Conservation (phyloP, 305 asterid genomes). For the Fraxinus greggii region DNA sequence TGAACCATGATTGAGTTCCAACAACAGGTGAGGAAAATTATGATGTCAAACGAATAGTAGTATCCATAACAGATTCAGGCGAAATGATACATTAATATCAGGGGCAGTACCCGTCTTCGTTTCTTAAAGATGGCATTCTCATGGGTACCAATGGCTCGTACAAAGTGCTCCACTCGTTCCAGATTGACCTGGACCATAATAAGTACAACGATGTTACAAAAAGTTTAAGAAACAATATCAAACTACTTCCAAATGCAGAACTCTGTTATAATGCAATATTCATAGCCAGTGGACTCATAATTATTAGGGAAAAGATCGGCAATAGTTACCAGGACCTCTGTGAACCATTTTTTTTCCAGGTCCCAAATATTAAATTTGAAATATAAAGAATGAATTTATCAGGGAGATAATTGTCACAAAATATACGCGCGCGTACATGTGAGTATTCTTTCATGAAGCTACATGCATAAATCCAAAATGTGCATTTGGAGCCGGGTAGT, state of each 20-base stretch:
- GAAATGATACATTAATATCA: conserved; percentile 2
- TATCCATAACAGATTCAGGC: conserved; percentile 10
- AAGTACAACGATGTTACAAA: background rate
- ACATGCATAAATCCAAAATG: background rate
- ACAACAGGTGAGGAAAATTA: conserved; percentile 18
- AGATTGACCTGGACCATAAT: conserved; percentile 46
- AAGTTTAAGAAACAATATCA: background rate
- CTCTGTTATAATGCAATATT: conserved; percentile 1
- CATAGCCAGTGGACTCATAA: conserved; percentile 9
- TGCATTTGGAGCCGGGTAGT: background rate
- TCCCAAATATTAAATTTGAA: background rate
- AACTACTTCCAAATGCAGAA: background rate
- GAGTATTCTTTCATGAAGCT: background rate
- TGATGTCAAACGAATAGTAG: background rate
- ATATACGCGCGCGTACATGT: background rate
- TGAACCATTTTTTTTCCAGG: background rate
- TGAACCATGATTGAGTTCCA: conserved; percentile 5
- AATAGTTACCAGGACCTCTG: background rate
- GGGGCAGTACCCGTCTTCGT: conserved; percentile 42
- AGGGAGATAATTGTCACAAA: background rate
- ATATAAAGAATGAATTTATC: background rate
- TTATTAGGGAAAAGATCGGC: background rate
- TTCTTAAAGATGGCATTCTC: conserved; percentile 50
- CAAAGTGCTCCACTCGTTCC: conserved; percentile 46
- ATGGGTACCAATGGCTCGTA: conserved; percentile 45